Evolutionary conservation across 495 filamentous ascomycete species (phyloP).

Genomic region (Talaromyces thailandensis): DNA sequence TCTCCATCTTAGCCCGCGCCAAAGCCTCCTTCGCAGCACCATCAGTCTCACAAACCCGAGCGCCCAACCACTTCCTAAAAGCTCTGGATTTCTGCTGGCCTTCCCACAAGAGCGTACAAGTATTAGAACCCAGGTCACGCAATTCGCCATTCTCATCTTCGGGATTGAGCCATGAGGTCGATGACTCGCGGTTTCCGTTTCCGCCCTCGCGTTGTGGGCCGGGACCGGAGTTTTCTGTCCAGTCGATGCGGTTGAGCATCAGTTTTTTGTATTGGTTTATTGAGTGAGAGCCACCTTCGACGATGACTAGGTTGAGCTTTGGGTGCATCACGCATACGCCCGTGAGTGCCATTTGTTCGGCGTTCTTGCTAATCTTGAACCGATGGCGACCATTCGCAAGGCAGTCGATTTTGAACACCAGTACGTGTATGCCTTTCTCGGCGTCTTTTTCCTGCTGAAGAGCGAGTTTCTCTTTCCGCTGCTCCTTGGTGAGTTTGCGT

Average conservation of each 20-base stretch:
- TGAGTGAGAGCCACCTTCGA: constrained; percentile 78
- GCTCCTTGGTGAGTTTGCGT: constrained; percentile 83
- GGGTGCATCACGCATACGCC: constrained; percentile 87
- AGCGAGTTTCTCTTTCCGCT: constrained; percentile 76
- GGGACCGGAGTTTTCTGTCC: constrained; percentile 79
- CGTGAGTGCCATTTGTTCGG: constrained; percentile 75
- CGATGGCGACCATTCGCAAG: constrained; percentile 86
- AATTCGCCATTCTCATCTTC: constrained; percentile 71
- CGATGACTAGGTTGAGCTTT: constrained; percentile 76
- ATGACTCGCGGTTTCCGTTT: constrained; percentile 48
- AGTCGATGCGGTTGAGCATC: constrained; percentile 87
- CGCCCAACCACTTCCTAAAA: constrained; percentile 76
- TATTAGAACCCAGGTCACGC: constrained; percentile 72
- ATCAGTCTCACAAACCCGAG: constrained; percentile 81
- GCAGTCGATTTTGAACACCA: constrained; percentile 81
- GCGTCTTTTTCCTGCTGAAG: constrained; percentile 81
- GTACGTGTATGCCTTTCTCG: constrained; percentile 68
- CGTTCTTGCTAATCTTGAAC: constrained; percentile 87
- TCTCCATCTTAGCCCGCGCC: constrained; percentile 78
- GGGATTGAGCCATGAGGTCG: constrained; percentile 62
- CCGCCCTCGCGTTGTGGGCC: constrained; percentile 45
- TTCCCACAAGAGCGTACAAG: constrained; percentile 77
- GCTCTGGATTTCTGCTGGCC: constrained; percentile 67
- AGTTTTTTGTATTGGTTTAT: constrained; percentile 79
- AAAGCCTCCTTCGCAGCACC: constrained; percentile 75